Base-by-base conservation (phyloP, 1,284 basidiomycete genomes). In the Pseudozyma pruni region DNA sequence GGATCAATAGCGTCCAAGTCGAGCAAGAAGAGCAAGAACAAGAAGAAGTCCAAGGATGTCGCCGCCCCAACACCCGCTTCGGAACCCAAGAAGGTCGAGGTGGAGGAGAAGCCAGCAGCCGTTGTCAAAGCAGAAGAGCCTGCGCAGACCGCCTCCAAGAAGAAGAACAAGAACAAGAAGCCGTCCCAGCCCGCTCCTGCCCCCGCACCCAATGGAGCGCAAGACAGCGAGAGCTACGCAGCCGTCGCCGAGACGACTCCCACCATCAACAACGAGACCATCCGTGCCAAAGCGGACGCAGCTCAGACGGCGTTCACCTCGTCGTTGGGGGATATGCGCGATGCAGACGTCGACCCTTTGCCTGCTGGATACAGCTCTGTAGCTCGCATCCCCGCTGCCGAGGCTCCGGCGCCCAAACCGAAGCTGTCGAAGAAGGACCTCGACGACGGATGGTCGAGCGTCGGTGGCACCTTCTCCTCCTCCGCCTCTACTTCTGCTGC, bases 391-490 rank as follows among this genome's bases (percentile, higher is more conserved):
- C 59, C 63, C 4, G 59, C 59, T 2, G 41, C 63, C 5, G 49
- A 52, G 25, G 42, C 32, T 2, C 43, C 35, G 7, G 39, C 49
- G 7, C 39, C 47, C n/a, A 49, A 41, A 17, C 47, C 59, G 13
- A 54, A 42, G 29, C 25, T 72, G 11, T 54, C 55, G 14, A 44
- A 56, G 32, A 39, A 49, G 41, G 70, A 72, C 13, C 27, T 38
- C 3, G 70, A 72, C 16, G 64, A 63, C 11, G 70, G 70, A 19
- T 72, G 70, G 70, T 58, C 51, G 5, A 49, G 33, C n/a, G 68
- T 71, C n/a, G 57, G 68, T 20, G 54, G 68, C 8, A 44, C 52
- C 16, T 34, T 42, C 37, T 52, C 54, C 25, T 19, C 54, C 3
- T 50, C 55, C 16, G 5, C n/a, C n/a, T n/a, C n/a, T n/a, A n/a